phyloP scores from a whole-genome alignment of 176 grass and related monocot genomes.

The Typha latifolia region DNA sequence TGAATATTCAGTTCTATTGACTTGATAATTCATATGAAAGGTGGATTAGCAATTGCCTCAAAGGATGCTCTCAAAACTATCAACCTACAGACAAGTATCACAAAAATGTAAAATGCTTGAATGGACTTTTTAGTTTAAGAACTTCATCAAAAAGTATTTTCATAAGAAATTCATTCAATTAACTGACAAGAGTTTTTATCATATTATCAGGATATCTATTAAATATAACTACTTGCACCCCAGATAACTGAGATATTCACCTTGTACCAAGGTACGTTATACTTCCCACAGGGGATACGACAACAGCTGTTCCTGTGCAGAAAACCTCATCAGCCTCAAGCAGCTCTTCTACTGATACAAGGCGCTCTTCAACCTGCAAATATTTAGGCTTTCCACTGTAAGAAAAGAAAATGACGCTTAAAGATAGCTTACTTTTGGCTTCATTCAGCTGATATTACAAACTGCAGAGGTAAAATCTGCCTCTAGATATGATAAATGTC shows the following conservation, averaged over 20 bases:
- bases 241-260: conserved; percentile 17
- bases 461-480: too few relatives aligned
- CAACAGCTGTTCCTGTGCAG: conserved; percentile 83
- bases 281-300: conserved; percentile 83
- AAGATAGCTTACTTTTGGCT: too few relatives aligned
- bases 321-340: conserved; percentile 92
- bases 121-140: too few relatives aligned
- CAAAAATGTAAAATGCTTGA: not conserved
- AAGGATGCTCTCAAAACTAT: too few relatives aligned
- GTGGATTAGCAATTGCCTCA: too few relatives aligned
- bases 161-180: not conserved
- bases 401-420: too few relatives aligned
- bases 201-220: not conserved
- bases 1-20: too few relatives aligned
- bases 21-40: too few relatives aligned
- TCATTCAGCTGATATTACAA: too few relatives aligned
- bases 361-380: conserved; percentile 67
- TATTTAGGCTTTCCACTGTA: not conserved
- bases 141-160: too few relatives aligned
- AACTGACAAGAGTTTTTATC: not conserved
- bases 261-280: conserved; percentile 85
- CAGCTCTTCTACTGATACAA: conserved; percentile 70
- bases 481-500: too few relatives aligned
- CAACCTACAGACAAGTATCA: not conserved
- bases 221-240: not conserved